phyloP scores from a whole-genome alignment of 1,139 yeast genomes.

The Protomyces inundatus region DNA sequence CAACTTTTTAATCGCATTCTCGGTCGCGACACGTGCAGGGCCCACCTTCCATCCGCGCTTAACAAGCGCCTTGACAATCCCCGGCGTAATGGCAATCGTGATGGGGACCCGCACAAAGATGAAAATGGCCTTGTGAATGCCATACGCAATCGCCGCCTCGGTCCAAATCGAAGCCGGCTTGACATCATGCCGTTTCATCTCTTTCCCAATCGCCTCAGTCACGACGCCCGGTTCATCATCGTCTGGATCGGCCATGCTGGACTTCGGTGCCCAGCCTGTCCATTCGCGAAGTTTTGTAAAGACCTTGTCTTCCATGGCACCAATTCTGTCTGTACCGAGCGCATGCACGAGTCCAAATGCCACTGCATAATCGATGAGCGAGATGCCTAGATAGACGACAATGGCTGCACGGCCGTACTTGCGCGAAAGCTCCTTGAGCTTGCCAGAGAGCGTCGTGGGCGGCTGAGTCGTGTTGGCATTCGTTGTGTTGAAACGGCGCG shows the following conservation, averaged over 20 bases:
- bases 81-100: slow-evolving; percentile 89
- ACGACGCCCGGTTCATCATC: slow-evolving; percentile 17
- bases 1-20: not conserved
- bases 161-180: slow-evolving; percentile 38
- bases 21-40: slow-evolving; percentile 2
- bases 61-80: slow-evolving; percentile 48
- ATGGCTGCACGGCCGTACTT: slow-evolving; percentile 90
- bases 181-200: slow-evolving; percentile 5
- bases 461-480: not conserved
- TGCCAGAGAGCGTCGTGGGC: slow-evolving; percentile 21
- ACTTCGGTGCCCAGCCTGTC: slow-evolving; percentile 36
- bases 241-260: slow-evolving; percentile 35
- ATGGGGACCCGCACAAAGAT: slow-evolving; percentile 77
- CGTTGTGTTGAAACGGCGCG: not conserved
- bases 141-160: slow-evolving; percentile 86
- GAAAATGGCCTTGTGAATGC: slow-evolving; percentile 77
- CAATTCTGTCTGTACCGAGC: slow-evolving; percentile 74
- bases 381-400: slow-evolving; percentile 70
- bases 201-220: slow-evolving; percentile 5
- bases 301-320: slow-evolving; percentile 56
- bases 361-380: slow-evolving; percentile 71
- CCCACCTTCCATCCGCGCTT: slow-evolving; percentile 24
- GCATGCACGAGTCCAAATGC: slow-evolving; percentile 80
- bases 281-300: slow-evolving; percentile 43
- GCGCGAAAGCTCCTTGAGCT: slow-evolving; percentile 62